A percentile compares a stretch with the other conserved stretches of the same genome.
Conservation (phyloP, 2,329 filamentous ascomycete genomes). For the Hawksworthiomyces lignivorus region DNA sequence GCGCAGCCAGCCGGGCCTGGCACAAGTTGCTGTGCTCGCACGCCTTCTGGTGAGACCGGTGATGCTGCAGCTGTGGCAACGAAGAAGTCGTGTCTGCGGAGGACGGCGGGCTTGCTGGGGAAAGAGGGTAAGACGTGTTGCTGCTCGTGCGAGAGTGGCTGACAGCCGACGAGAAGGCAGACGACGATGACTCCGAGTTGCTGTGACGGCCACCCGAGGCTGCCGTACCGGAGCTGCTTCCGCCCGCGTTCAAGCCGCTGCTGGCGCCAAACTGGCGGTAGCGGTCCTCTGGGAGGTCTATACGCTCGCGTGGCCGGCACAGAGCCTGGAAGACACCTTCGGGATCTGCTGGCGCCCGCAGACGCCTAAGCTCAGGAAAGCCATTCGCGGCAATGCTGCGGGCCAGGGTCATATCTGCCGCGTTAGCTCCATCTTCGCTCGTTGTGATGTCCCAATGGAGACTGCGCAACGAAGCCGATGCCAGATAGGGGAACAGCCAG, state of each 20-base stretch:
- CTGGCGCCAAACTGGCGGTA: constrained; percentile 25
- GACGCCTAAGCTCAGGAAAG: constrained; percentile 52
- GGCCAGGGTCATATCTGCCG: constrained; percentile 56
- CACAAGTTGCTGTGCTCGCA: constrained; percentile 30
- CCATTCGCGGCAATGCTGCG: constrained; percentile 52
- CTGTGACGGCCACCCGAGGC: no score
- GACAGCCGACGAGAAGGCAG: constrained; percentile 1
- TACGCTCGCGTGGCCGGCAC: constrained; percentile 53
- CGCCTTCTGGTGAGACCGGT: background rate
- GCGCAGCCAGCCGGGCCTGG: constrained; percentile 53
- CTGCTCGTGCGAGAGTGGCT: constrained; percentile 10
- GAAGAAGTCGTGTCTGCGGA: background rate
- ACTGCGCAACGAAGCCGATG: constrained; percentile 42
- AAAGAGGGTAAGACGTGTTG: constrained; percentile 3
- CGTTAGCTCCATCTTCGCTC: constrained; percentile 33
- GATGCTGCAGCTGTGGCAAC: background rate
- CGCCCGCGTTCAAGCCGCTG: background rate
- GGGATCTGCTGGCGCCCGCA: constrained; percentile 62
- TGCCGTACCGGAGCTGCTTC: background rate
- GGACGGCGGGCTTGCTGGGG: background rate
- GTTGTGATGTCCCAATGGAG: constrained; percentile 60
- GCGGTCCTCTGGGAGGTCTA: constrained; percentile 44
- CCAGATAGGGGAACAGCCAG: constrained; percentile 58
- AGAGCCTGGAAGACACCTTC: constrained; percentile 62
- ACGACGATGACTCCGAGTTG: constrained; percentile 5